Evolutionary conservation across 306 rosid species (phyloP).

Genomic region (Mucuna pruriens): DNA sequence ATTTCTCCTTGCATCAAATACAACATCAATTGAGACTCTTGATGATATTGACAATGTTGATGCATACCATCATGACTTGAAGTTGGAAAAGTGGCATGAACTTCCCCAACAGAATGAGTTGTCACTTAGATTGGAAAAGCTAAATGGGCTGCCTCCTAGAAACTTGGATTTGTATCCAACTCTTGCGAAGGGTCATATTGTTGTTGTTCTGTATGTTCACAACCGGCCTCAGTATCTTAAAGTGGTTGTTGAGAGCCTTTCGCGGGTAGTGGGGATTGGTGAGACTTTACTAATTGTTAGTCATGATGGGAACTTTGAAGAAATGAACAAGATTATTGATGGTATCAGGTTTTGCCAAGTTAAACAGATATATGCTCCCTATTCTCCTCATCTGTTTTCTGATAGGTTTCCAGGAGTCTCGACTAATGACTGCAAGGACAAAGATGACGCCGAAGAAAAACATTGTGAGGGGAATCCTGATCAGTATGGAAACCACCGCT

Average conservation of each 20-base stretch:
- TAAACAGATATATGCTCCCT: conserved; percentile 91
- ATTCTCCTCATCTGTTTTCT: conserved; percentile 82
- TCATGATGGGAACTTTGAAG: conserved; percentile 90
- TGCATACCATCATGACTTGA: conserved; percentile 37
- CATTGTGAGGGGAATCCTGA: conserved; percentile 79
- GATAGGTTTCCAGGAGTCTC: conserved; percentile 84
- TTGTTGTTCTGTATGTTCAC: conserved; percentile 89
- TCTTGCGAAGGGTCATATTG: conserved; percentile 64
- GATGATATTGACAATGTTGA: conserved; percentile 42
- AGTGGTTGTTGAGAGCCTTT: conserved; percentile 77
- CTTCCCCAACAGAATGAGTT: conserved; percentile 76
- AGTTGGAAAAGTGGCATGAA: conserved; percentile 26
- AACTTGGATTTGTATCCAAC: conserved; percentile 82
- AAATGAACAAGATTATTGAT: conserved; percentile 74
- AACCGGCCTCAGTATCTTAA: conserved; percentile 86
- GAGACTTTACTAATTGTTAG: conserved; percentile 90
- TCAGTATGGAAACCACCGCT: conserved; percentile 90
- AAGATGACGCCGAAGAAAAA: conserved; percentile 47
- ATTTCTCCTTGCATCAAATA: conserved; percentile 60
- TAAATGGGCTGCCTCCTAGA: conserved; percentile 72
- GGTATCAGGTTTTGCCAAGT: conserved; percentile 82
- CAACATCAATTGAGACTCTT: conserved; percentile 33
- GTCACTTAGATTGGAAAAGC: conserved; percentile 66
- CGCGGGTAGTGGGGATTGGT: conserved; percentile 76
- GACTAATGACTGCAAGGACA: conserved; percentile 67